These are phyloP conservation scores for Yueomyces sp. DNA, from an alignment of 805 yeast genomes.

Conservation along the genomic window DNA sequence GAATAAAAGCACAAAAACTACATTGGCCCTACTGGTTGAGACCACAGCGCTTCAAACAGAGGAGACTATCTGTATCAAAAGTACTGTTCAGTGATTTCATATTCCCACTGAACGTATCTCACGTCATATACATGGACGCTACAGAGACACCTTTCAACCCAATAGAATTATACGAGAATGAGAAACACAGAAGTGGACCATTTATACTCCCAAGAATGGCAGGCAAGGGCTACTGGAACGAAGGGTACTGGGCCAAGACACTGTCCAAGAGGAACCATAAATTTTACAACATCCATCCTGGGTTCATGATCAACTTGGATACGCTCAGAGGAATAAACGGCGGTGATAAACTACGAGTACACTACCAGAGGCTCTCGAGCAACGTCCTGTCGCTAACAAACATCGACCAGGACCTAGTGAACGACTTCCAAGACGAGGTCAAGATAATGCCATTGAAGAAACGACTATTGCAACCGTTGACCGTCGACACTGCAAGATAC, in stretches of 20 bases:
- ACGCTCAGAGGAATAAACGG: constrained; percentile 51
- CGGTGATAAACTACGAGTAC: constrained; percentile 72
- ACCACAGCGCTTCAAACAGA: constrained; percentile 60
- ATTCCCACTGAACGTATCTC: constrained; percentile 65
- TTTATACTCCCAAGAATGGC: constrained; percentile 71
- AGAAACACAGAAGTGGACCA: constrained; percentile 24
- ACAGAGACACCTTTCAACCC: constrained; percentile 62
- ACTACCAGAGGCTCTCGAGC: constrained; percentile 67
- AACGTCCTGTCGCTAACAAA: constrained; percentile 73
- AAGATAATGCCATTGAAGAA: constrained; percentile 8
- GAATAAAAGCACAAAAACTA: constrained; percentile 55
- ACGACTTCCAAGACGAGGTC: constrained; percentile 56
- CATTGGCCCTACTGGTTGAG: constrained; percentile 91
- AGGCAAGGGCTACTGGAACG: constrained; percentile 78
- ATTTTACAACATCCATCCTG: constrained; percentile 74
- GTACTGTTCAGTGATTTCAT: constrained; percentile 75
- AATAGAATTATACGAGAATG: constrained; percentile 39
- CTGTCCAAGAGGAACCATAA: constrained; percentile 37
- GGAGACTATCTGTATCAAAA: constrained; percentile 82
- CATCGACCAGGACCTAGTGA: constrained; percentile 89
- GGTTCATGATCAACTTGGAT: constrained; percentile 66
- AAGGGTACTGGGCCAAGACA: constrained; percentile 73
- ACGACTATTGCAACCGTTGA: background rate
- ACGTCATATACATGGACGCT: constrained; percentile 71
- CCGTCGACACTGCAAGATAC: background rate